Conservation (phyloP, 2,329 filamentous ascomycete genomes). For the Venturia aucupariae region DNA sequence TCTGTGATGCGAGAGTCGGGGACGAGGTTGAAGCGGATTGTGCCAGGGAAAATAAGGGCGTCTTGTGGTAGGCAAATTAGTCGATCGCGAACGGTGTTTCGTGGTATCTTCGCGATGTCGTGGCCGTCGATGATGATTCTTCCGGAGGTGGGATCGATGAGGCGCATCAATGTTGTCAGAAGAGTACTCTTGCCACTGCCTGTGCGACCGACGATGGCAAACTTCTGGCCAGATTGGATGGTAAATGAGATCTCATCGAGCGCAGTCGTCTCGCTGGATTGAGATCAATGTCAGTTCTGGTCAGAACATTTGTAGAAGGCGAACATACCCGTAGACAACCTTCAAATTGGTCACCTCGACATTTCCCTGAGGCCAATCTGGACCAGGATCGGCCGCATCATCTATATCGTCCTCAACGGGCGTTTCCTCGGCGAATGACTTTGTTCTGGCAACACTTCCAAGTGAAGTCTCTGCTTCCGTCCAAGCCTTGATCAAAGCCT, state of each 20-base stretch:
- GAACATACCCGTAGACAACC: not conserved
- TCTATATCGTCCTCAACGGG: conserved; percentile 33
- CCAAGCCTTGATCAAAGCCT: conserved; percentile 42
- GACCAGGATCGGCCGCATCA: not conserved
- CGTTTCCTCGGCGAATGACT: conserved; percentile 38
- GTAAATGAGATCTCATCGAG: conserved; percentile 39
- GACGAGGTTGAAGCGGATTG: conserved; percentile 9
- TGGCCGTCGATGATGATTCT: conserved; percentile 40
- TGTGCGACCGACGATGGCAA: conserved; percentile 45
- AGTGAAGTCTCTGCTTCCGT: conserved; percentile 50
- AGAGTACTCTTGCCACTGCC: conserved; percentile 44
- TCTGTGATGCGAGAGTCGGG: not conserved
- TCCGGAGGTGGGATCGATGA: conserved; percentile 37
- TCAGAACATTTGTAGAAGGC: not conserved
- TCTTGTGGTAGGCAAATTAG: conserved; percentile 26
- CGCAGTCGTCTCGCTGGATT: conserved; percentile 22
- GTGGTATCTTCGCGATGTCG: conserved; percentile 32
- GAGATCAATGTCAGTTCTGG: not conserved
- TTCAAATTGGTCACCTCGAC: not conserved
- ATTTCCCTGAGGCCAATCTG: not conserved
- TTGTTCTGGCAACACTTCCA: conserved; percentile 47
- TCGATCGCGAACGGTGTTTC: conserved; percentile 28
- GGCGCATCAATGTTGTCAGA: conserved; percentile 39
- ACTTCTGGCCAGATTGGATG: conserved; percentile 37
- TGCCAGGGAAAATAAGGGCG: conserved; percentile 1